These are phyloP conservation scores for Aspergillus sergii DNA, from an alignment of 2,329 filamentous ascomycete genomes.

Conservation along the genomic window DNA sequence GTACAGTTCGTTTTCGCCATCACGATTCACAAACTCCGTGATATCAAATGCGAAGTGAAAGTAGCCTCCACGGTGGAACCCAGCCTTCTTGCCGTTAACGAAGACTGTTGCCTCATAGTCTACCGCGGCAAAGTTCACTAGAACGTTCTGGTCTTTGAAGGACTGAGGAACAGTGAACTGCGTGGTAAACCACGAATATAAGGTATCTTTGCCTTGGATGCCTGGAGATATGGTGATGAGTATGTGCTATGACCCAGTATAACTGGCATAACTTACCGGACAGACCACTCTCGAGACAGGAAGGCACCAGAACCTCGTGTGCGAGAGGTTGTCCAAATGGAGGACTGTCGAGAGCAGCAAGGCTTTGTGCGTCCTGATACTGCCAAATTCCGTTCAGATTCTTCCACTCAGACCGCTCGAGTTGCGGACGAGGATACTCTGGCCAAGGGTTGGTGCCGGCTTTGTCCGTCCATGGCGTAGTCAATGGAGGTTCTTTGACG, in stretches of 20 bases:
- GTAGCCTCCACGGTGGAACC: constrained; percentile 63
- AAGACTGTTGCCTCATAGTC: constrained; percentile 59
- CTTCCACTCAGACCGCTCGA: constrained; percentile 51
- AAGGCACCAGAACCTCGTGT: constrained; percentile 54
- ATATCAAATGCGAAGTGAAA: constrained; percentile 64
- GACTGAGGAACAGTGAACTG: constrained; percentile 49
- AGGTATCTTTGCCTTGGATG: constrained; percentile 40
- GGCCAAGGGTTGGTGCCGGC: constrained; percentile 54
- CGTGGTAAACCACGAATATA: constrained; percentile 54
- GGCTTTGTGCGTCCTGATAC: constrained; percentile 44
- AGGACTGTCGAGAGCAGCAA: constrained; percentile 44
- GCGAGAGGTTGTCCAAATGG: constrained; percentile 48
- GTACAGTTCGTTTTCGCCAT: constrained; percentile 58
- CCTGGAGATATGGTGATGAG: constrained; percentile 22
- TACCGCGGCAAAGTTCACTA: constrained; percentile 55
- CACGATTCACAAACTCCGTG: constrained; percentile 48
- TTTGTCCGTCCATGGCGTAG: constrained; percentile 49
- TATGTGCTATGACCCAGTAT: background rate
- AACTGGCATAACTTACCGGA: constrained; percentile 41
- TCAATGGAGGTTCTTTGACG: constrained; percentile 44
- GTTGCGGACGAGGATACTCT: constrained; percentile 52
- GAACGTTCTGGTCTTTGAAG: constrained; percentile 46
- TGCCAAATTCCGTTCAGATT: constrained; percentile 54
- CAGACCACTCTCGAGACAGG: constrained; percentile 57
- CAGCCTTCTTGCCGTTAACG: constrained; percentile 58